Base-by-base conservation (phyloP, 2,329 filamentous ascomycete species). In the Fusarium solani-melongenae region DNA sequence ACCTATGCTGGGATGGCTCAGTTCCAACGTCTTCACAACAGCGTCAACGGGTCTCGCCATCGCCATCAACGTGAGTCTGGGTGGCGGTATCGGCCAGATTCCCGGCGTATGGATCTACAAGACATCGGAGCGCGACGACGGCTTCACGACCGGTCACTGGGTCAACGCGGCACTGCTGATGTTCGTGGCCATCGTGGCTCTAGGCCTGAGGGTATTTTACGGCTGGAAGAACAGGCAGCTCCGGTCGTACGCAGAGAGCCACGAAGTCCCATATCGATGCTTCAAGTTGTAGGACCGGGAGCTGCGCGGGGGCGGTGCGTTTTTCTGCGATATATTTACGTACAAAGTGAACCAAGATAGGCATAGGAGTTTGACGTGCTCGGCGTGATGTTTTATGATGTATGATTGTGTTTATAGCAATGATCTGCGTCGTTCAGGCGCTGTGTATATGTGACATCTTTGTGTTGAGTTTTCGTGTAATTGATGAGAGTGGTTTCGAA, bases 31-130 rank as follows among this genome's bases (percentile, higher is more conserved):
- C 57, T 89, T 88, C 77, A 90, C 86, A 63, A 93, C 92, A 0
- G 89, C 89, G 0, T 87, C 91, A 0, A 89, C 89, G 0, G 92
- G 92, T 0, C 85, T 94, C 12, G 92, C 92, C 2, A 92, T 94
- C 64, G 92, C 92, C 1, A 81, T 94, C 70, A 93, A 94, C 71
- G 88, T 94, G 17, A 90, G 89, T 2, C 86, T 92, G 33, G 87
- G 87, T 57, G 92, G 91, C 0, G 92, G 91, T 0, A 86, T 92
- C 0, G 92, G 92, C 0, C 92, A 94, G 80, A 94, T 94, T 44
- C 88, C 90, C 0, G 92, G 92, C 0, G 91, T 93, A 1, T 94
- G 91, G 91, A 93, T 93, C 70, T 94, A 93, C 82, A 92, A 92
- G 77, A 85, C 88, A 1, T 82, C 88, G 12, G 91, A 94, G 80